Evolutionary conservation across 2,329 filamentous ascomycete genomes (phyloP).

Genomic region (Dothidotthia symphoricarpi): DNA sequence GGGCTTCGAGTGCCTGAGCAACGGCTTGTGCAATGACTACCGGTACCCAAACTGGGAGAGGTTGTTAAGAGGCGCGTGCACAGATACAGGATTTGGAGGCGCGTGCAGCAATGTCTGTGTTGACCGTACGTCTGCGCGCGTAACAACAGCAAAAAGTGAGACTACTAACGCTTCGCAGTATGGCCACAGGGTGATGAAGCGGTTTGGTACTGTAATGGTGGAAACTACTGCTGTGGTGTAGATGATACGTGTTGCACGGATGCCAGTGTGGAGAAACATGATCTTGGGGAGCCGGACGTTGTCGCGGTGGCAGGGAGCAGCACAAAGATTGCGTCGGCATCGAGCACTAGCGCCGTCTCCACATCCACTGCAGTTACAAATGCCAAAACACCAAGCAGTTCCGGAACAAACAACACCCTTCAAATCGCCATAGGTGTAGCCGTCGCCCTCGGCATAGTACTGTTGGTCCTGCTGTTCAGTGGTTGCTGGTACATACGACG

Average conservation of each 20-base stretch:
- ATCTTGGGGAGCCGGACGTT: slow-evolving; percentile 10
- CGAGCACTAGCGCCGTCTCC: not conserved
- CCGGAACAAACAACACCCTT: slow-evolving; percentile 6
- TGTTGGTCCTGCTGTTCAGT: slow-evolving; percentile 7
- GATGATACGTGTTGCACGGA: slow-evolving; percentile 8
- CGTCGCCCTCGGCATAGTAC: slow-evolving; percentile 9
- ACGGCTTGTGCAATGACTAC: slow-evolving; percentile 19
- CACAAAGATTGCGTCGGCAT: not conserved
- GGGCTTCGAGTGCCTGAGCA: slow-evolving; percentile 17
- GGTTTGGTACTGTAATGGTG: slow-evolving; percentile 15
- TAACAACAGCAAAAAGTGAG: not conserved
- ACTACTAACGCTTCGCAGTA: slow-evolving; percentile 2
- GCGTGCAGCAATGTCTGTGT: slow-evolving; percentile 11
- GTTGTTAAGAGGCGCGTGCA: slow-evolving; percentile 19
- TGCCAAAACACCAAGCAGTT: not conserved
- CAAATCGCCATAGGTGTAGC: slow-evolving; percentile 15
- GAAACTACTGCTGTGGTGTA: slow-evolving; percentile 20
- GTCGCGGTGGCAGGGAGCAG: slow-evolving; percentile 12
- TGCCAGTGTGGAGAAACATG: slow-evolving; percentile 1
- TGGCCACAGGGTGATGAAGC: slow-evolving; percentile 22
- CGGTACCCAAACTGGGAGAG: slow-evolving; percentile 16
- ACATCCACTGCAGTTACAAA: slow-evolving; percentile 1
- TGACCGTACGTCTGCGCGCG: slow-evolving; percentile 6
- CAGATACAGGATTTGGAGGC: slow-evolving; percentile 12
- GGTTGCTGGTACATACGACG: slow-evolving; percentile 10